A percentile compares a stretch with the other conserved stretches of the same genome.
These are phyloP conservation scores for Paraphaeosphaeria minitans DNA, from an alignment of 2,329 filamentous ascomycete genomes.

Conservation along the genomic window DNA sequence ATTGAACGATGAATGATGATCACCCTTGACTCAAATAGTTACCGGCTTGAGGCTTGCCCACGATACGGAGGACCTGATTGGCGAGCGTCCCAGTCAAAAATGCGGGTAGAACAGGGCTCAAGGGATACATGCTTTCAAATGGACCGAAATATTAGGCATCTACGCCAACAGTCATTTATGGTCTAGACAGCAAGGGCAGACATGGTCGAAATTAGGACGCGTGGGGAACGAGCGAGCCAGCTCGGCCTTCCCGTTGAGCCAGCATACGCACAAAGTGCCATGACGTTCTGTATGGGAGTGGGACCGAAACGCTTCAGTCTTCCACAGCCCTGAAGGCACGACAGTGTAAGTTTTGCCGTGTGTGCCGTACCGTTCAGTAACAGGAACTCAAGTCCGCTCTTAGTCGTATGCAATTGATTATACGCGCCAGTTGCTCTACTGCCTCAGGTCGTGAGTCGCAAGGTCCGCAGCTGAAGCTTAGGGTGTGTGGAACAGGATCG, in stretches of 20 bases:
- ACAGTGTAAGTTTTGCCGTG: not conserved
- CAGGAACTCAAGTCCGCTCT: not conserved
- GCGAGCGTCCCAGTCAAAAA: conserved; percentile 15
- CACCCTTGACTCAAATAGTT: conserved; percentile 31
- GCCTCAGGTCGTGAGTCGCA: not conserved
- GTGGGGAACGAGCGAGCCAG: conserved; percentile 18
- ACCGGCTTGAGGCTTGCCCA: conserved; percentile 26
- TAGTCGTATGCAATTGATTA: not conserved
- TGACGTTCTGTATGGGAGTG: conserved; percentile 26
- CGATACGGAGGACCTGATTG: conserved; percentile 21
- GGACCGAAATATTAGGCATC: conserved; percentile 30
- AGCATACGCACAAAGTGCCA: conserved; percentile 22
- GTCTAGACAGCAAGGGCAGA: conserved; percentile 15
- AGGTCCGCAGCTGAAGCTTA: conserved; percentile 9
- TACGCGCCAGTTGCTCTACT: not conserved
- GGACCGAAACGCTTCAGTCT: conserved; percentile 24
- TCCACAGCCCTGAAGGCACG: conserved; percentile 18
- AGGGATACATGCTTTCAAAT: conserved; percentile 25
- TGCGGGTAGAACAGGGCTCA: conserved; percentile 23
- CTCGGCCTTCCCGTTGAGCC: conserved; percentile 37
- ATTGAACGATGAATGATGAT: conserved; percentile 24
- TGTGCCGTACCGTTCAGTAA: not conserved
- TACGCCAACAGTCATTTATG: conserved; percentile 16
- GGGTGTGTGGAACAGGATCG: conserved; percentile 13
- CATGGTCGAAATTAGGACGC: conserved; percentile 14